Base-by-base conservation (phyloP, 352 stramenopile genomes). In the Globisporangium cederbergense region DNA sequence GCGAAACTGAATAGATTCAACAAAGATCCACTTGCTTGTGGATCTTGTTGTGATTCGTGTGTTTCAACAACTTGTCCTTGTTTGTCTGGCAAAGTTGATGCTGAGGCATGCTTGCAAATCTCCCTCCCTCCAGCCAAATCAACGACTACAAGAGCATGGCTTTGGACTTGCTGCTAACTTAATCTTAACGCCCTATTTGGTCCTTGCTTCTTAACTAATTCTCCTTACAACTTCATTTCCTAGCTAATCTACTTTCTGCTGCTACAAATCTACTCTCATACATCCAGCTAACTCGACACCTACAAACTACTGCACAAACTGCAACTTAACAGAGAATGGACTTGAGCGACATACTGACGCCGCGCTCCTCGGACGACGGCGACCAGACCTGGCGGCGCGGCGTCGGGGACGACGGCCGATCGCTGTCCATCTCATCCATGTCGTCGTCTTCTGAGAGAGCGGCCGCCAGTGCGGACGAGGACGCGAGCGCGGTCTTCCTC, bases 301-400 rank as follows among this genome's bases (percentile, higher is more conserved):
- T 45, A 45, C 52, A 45, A 20, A 49, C 40, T 46, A 18, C 16
- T 10, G 18, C 8, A 49, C 43, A 22, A 2, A 20, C 42, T 9
- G 20, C 11, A 38, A 20, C 42, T 86, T 62, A 91, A 66, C 83
- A 92, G 60, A 89, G 66, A 72, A 90, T 89, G 34, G 79, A 89
- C 72, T 87, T 72, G 40, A 92, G 70, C 50, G 83, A 92, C 83
- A 92, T 92, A 56, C 79, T 81, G 47, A 56, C 54, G 50, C 72
- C 83, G 59, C 83, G 75, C 40, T 75, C 73, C 13, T 77, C 70
- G 4, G 63, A 56, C 42, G 55, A 51, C 3, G 69, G 60, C 43
- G 60, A 74, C 62, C 53, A 57, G 16, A 51, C n/a, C 28, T 43
- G 36, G 51, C 56, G 46, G 34, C 56, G 49, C 4, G 61, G 9